Conservation (phyloP, 768 basidiomycete species). For the Goffeauzyma gilvescens region DNA sequence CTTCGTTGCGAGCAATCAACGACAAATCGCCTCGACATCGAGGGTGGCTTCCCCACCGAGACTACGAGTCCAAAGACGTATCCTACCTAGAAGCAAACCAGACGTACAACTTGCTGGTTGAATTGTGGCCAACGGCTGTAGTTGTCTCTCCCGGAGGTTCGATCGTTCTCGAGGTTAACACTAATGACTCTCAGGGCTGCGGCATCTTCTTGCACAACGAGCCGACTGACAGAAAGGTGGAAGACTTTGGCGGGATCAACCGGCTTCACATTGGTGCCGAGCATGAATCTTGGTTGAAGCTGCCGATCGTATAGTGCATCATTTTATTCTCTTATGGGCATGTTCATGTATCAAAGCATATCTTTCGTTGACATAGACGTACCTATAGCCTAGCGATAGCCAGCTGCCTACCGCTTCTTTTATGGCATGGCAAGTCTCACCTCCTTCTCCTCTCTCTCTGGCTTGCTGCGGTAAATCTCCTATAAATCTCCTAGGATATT, state of each 20-base stretch:
- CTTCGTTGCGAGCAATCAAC: slow-evolving; percentile 19
- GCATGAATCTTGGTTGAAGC: slow-evolving; percentile 11
- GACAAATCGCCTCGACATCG: slow-evolving; percentile 13
- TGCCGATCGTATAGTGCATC: slow-evolving; percentile 15
- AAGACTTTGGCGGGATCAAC: slow-evolving; percentile 13
- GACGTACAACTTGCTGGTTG: slow-evolving; percentile 15
- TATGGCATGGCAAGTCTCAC: too few species aligned
- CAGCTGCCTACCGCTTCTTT: too few species aligned
- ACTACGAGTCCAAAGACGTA: slow-evolving; percentile 16
- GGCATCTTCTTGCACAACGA: slow-evolving; percentile 13
- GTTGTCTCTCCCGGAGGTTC: slow-evolving; percentile 13
- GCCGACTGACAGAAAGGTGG: slow-evolving; percentile 8
- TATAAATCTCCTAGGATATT: too few species aligned
- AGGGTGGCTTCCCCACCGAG: slow-evolving; percentile 17
- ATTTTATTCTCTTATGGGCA: too few species aligned
- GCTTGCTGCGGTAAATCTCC: too few species aligned
- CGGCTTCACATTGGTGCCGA: slow-evolving; percentile 10
- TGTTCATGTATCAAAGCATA: too few species aligned
- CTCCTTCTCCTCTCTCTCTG: too few species aligned
- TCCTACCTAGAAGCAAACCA: slow-evolving; percentile 9
- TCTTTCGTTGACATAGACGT: too few species aligned
- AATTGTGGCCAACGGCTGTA: slow-evolving; percentile 22
- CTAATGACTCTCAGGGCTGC: slow-evolving; percentile 12
- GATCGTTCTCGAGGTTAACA: slow-evolving; percentile 12
- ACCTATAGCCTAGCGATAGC: too few species aligned